Evolutionary conservation across 805 yeast species (phyloP).

Genomic region (Brettanomyces naardenensis): DNA sequence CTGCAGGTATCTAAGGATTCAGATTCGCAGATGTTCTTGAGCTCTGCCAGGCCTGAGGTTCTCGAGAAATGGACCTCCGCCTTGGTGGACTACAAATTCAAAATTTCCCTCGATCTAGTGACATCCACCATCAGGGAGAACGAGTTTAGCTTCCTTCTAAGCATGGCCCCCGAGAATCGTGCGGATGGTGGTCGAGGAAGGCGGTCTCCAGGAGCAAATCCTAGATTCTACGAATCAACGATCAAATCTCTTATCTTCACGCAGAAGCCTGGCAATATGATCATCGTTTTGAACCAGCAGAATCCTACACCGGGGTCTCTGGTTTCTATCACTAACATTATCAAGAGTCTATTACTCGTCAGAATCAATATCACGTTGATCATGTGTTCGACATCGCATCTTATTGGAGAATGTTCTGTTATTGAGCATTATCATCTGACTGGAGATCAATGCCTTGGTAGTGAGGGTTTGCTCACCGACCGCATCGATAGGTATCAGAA

Average conservation of each 20-base stretch:
- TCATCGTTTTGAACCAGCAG: slow-evolving; percentile 22
- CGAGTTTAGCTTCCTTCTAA: slow-evolving; percentile 14
- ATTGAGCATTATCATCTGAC: slow-evolving; percentile 2
- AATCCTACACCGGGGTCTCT: slow-evolving; percentile 14
- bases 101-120: slow-evolving; percentile 17
- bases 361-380: slow-evolving; percentile 21
- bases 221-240: slow-evolving; percentile 23
- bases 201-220: slow-evolving; percentile 20
- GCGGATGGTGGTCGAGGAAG: slow-evolving; percentile 1
- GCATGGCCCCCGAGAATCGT: slow-evolving; percentile 1
- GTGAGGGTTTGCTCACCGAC: not conserved
- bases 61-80: slow-evolving; percentile 26
- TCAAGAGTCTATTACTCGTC: slow-evolving; percentile 21
- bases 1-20: slow-evolving; percentile 1
- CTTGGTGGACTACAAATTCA: slow-evolving; percentile 15
- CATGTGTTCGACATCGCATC: slow-evolving; percentile 13
- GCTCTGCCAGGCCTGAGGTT: slow-evolving; percentile 10
- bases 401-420: slow-evolving; percentile 10
- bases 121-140: slow-evolving; percentile 20
- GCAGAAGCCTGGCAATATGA: slow-evolving; percentile 21
- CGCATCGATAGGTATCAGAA: not conserved
- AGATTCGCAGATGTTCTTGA: slow-evolving; percentile 4
- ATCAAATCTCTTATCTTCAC: slow-evolving; percentile 16
- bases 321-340: slow-evolving; percentile 21
- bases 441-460: not conserved